These are phyloP conservation scores for Xylaria longipes DNA, from an alignment of 495 filamentous ascomycete genomes.

Conservation along the genomic window DNA sequence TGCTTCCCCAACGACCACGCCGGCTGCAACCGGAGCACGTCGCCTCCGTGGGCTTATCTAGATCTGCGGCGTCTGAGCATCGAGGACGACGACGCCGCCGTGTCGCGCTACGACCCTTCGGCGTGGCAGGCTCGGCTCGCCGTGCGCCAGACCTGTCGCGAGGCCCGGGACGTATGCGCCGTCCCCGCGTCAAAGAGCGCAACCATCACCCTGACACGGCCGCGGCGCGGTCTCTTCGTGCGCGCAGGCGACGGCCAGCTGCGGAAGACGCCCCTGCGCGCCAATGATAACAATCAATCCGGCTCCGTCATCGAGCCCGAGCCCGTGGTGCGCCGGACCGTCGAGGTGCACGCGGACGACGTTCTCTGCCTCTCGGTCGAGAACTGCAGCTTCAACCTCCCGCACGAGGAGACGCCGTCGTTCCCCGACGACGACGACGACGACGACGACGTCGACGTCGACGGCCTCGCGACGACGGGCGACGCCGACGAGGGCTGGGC, in stretches of 20 bases:
- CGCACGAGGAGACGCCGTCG: constrained; percentile 28
- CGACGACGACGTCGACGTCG: no score
- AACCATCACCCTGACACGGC: constrained; percentile 34
- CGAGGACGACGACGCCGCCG: constrained; percentile 29
- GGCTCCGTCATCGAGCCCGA: not conserved
- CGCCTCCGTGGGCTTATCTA: constrained; percentile 35
- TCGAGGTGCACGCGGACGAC: constrained; percentile 30
- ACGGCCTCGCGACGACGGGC: not conserved
- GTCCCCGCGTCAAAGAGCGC: constrained; percentile 19
- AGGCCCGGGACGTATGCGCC: constrained; percentile 30
- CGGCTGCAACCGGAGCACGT: constrained; percentile 32
- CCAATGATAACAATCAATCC: not conserved
- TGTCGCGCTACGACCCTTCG: constrained; percentile 36
- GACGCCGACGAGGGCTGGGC: constrained; percentile 33
- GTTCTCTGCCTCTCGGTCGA: constrained; percentile 36
- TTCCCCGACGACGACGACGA: not conserved
- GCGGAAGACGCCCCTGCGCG: not conserved
- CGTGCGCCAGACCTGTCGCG: constrained; percentile 32
- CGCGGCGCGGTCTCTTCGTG: constrained; percentile 33
- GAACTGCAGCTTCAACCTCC: constrained; percentile 43
- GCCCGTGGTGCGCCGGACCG: constrained; percentile 27
- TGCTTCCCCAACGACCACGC: constrained; percentile 37
- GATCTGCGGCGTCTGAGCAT: constrained; percentile 37
- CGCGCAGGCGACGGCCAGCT: constrained; percentile 34
- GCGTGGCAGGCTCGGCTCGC: constrained; percentile 30